Conservation (phyloP, 257 asterid genomes). For the Jacaranda mimosifolia region DNA sequence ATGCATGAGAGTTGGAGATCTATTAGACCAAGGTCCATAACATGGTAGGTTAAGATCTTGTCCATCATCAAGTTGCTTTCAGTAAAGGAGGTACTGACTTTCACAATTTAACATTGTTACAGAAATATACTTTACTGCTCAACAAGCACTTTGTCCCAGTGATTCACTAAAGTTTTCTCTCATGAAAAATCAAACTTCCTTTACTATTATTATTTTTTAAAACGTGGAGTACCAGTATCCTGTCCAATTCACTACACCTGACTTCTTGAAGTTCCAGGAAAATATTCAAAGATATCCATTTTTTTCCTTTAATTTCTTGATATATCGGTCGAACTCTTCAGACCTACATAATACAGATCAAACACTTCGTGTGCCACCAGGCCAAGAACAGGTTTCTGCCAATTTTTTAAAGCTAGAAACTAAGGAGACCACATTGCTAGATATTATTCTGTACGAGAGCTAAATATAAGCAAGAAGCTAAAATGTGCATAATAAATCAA, state of each 20-base stretch:
- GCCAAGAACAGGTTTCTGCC: conserved; percentile 18
- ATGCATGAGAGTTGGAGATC: conserved; percentile 4
- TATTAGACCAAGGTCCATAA: conserved; percentile 2
- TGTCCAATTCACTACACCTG: not conserved
- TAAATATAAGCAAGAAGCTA: conserved; percentile 24
- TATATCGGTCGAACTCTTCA: conserved; percentile 26
- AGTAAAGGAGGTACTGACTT: conserved; percentile 1
- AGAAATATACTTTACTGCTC: conserved; percentile 1
- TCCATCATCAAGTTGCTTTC: conserved; percentile 10
- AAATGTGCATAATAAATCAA: conserved; percentile 17
- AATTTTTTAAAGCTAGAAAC: conserved; percentile 27
- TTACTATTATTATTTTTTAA: not conserved
- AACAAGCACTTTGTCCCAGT: conserved; percentile 13
- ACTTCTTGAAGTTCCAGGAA: not conserved
- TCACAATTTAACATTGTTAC: conserved; percentile 25
- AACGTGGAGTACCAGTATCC: not conserved
- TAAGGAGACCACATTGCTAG: not conserved
- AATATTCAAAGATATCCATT: not conserved
- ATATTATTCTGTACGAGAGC: not conserved
- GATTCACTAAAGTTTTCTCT: conserved; percentile 22
- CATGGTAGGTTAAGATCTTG: not conserved
- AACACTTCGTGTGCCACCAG: conserved; percentile 21
- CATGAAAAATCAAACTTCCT: conserved; percentile 8
- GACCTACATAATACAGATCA: conserved; percentile 25
- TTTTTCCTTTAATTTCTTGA: not conserved